Percentiles rank a stretch among this genome's conserved stretches.
phyloP scores from a whole-genome alignment of 176 grass and related monocot species.

The Aegilops umbellulata region DNA sequence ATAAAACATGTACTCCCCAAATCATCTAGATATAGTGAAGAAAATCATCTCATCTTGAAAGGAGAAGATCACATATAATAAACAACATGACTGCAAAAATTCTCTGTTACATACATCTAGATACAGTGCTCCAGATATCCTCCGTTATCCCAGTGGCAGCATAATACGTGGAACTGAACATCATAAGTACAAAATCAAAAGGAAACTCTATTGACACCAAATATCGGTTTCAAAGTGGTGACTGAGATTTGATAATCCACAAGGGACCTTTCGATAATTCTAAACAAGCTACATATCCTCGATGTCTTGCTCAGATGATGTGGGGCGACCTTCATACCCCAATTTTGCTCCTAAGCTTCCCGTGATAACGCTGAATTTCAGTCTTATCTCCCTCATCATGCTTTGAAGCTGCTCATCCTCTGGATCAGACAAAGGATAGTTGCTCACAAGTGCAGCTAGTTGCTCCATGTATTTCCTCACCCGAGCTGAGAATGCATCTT shows the following conservation, averaged over 20 bases:
- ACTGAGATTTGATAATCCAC: neutral
- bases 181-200: neutral
- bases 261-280: neutral
- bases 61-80: neutral
- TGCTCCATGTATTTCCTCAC: conserved; percentile 65
- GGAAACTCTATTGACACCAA: neutral
- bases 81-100: neutral
- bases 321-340: conserved; percentile 61
- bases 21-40: neutral
- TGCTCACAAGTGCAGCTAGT: conserved; percentile 42
- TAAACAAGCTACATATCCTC: conserved; percentile 48
- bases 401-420: conserved; percentile 69
- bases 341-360: conserved; percentile 58
- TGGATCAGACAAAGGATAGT: conserved; percentile 55
- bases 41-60: neutral
- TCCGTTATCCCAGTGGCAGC: neutral
- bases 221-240: conserved; percentile 1
- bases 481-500: conserved; percentile 51
- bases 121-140: neutral
- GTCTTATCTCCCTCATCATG: conserved; percentile 58
- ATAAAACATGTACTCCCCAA: neutral
- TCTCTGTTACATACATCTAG: neutral
- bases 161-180: neutral
- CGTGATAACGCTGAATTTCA: conserved; percentile 73
- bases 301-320: conserved; percentile 38